phyloP scores from a whole-genome alignment of 352 stramenopile species.

The Phytopythium vexans region DNA sequence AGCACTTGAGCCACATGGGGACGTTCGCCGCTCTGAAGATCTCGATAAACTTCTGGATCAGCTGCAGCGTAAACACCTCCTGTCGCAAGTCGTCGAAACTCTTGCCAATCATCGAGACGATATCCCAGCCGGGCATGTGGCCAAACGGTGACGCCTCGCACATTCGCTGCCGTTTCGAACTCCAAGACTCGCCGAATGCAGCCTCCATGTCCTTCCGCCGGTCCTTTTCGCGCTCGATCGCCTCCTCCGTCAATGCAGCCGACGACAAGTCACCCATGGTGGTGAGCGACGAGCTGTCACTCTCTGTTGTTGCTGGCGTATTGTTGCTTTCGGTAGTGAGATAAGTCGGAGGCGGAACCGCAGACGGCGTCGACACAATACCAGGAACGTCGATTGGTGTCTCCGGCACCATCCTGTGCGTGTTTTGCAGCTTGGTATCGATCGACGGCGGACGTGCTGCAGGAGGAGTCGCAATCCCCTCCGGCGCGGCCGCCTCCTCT shows the following conservation, averaged over 20 bases:
- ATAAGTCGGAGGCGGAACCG: constrained; percentile 19
- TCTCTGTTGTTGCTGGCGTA: not conserved
- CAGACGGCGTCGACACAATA: constrained; percentile 53
- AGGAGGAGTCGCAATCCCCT: constrained; percentile 8
- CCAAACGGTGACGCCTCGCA: constrained; percentile 85
- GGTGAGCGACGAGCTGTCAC: not conserved
- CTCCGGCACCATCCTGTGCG: constrained; percentile 34
- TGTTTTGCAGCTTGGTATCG: constrained; percentile 2
- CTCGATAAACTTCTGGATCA: constrained; percentile 97
- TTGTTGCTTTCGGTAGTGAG: constrained; percentile 13
- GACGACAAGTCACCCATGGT: constrained; percentile 12
- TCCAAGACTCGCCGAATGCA: constrained; percentile 96
- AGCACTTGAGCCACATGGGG: constrained; percentile 95
- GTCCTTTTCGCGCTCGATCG: constrained; percentile 78
- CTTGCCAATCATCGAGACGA: constrained; percentile 98
- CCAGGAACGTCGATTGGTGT: constrained; percentile 62
- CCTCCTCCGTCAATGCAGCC: constrained; percentile 58
- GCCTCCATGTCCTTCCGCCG: constrained; percentile 77
- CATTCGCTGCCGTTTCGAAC: constrained; percentile 91
- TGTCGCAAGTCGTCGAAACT: constrained; percentile 98
- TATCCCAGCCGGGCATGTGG: constrained; percentile 90
- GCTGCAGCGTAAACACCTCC: constrained; percentile 98
- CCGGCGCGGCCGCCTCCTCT: constrained; percentile 22
- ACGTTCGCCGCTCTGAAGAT: constrained; percentile 95
- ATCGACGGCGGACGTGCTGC: not conserved